phyloP scores from a whole-genome alignment of 805 yeast species.

The Pichia manshurica region DNA sequence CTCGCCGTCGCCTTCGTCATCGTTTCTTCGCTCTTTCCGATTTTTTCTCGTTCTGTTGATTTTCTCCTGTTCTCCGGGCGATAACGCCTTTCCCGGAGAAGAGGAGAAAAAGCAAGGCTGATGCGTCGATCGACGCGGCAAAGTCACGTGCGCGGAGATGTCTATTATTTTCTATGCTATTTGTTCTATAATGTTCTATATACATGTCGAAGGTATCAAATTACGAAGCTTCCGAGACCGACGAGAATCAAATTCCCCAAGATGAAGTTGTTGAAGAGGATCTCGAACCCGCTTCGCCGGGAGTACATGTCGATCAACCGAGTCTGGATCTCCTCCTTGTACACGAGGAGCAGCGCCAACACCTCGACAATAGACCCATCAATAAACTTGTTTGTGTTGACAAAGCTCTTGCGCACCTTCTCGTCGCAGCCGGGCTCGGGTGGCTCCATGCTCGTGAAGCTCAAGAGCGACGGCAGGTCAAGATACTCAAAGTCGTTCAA shows the following conservation, averaged over 20 bases:
- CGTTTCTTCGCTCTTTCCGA: too few relatives aligned
- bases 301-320: constrained; percentile 27
- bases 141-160: too few relatives aligned
- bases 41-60: too few relatives aligned
- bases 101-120: too few relatives aligned
- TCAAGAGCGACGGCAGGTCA: constrained; percentile 24
- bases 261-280: constrained; percentile 35
- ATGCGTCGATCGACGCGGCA: too few relatives aligned
- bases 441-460: constrained; percentile 16
- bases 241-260: constrained; percentile 34
- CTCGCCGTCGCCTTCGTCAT: too few relatives aligned
- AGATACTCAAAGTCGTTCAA: constrained; percentile 37
- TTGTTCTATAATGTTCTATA: too few relatives aligned
- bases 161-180: too few relatives aligned
- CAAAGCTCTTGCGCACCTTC: constrained; percentile 17
- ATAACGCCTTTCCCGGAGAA: too few relatives aligned
- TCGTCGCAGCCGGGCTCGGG: constrained; percentile 12
- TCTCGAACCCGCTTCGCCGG: constrained; percentile 30
- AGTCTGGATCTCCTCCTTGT: constrained; percentile 30
- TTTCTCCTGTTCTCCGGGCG: too few relatives aligned
- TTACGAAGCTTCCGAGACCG: constrained; percentile 34
- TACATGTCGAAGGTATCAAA: too few relatives aligned
- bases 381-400: constrained; percentile 28
- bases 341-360: constrained; percentile 24
- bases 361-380: constrained; percentile 28